Conservation (phyloP, 2,329 filamentous ascomycete genomes). For the Ceratocystis colombiana region DNA sequence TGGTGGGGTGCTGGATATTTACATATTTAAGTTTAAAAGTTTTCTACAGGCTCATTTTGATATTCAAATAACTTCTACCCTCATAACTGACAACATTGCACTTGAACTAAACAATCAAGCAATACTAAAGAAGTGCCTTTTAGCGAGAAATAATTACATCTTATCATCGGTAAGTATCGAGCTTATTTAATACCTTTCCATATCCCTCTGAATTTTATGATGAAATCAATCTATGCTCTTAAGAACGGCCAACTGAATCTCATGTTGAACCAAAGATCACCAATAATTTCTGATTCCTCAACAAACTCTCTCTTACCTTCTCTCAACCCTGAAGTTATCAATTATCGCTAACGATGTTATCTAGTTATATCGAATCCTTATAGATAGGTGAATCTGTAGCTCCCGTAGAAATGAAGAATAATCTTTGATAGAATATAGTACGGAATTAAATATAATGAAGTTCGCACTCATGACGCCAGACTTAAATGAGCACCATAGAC, state of each 20-base stretch:
- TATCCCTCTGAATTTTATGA: constrained; percentile 35
- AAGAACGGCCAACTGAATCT: constrained; percentile 58
- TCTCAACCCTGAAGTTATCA: neutral
- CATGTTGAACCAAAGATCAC: constrained; percentile 23
- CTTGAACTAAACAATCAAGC: no score
- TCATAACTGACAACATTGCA: no score
- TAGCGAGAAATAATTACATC: neutral
- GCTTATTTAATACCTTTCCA: neutral
- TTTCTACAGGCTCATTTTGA: neutral
- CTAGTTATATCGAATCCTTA: neutral
- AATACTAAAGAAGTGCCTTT: no score
- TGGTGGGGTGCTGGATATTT: constrained; percentile 15
- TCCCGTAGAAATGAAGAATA: no score
- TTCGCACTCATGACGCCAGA: no score
- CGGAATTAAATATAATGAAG: no score
- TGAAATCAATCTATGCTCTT: constrained; percentile 46
- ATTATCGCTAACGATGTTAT: neutral
- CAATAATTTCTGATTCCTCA: constrained; percentile 21
- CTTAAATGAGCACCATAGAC: no score
- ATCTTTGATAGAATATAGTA: no score
- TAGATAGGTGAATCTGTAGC: no score
- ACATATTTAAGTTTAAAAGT: constrained; percentile 19
- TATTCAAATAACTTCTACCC: no score
- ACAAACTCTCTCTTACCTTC: neutral
- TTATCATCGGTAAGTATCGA: constrained; percentile 16